Conservation (phyloP, 140 eudicot species). For the Stevia rebaudiana region DNA sequence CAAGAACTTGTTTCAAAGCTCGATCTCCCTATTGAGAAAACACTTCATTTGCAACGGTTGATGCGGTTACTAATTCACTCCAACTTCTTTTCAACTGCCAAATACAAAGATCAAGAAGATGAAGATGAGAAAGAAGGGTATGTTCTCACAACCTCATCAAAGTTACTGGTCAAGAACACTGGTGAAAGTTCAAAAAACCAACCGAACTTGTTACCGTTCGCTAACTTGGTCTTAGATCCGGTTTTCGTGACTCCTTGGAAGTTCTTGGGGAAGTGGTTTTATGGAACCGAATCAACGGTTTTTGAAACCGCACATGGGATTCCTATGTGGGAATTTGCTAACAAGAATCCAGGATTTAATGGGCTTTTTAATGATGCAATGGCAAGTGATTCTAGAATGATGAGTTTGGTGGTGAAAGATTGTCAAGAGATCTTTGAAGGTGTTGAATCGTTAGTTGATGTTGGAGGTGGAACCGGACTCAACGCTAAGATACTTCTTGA, state of each 20-base stretch:
- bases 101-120: conserved; percentile 12
- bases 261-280: conserved; percentile 40
- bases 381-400: conserved; percentile 40
- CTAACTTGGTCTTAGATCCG: conserved; percentile 2
- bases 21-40: conserved; percentile 18
- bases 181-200: conserved; percentile 2
- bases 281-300: conserved; percentile 19
- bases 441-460: conserved; percentile 49
- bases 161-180: conserved; percentile 31
- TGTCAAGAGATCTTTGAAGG: conserved; percentile 33
- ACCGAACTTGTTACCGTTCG: conserved; percentile 28
- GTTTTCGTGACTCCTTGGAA: conserved; percentile 28
- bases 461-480: conserved; percentile 52
- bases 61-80: conserved; percentile 21
- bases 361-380: conserved; percentile 40
- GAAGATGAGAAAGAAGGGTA: conserved; percentile 25
- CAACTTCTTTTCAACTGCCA: conserved; percentile 17
- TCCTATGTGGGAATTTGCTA: conserved; percentile 24
- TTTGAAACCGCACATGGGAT: conserved; percentile 26
- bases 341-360: conserved; percentile 26
- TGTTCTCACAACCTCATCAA: conserved; percentile 22
- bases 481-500: conserved; percentile 36
- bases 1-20: conserved; percentile 20
- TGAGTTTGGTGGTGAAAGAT: conserved; percentile 18
- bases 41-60: conserved; percentile 17